Evolutionary conservation across 2,329 filamentous ascomycete species (phyloP), one percentile per base, ranked within the genome.

Genomic region (Lojkania enalia): DNA sequence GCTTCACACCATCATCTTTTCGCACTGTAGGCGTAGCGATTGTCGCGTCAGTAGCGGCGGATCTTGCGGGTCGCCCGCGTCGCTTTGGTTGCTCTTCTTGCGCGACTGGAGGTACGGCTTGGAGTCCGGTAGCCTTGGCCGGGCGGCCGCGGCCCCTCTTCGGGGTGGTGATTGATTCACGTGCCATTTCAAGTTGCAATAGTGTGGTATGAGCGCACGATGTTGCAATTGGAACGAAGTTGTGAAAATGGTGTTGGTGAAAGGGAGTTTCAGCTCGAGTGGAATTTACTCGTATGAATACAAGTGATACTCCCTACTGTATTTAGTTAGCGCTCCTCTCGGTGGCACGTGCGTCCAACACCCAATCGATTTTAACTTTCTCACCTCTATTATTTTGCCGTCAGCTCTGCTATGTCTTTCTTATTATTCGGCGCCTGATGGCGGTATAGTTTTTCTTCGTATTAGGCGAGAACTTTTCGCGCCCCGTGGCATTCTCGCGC

Each of bases 141-240:
- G 49, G 54, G 21, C 61, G 58, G 13, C 48, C 39, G 5, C 36
- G 36, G 16, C 52, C 54, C 20, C 42, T 53, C 39, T 46, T 54
- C 18, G 43, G 44, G 9, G 43, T 39, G 13, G 35, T 44, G 4
- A 46, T 39, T 11, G 42, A 31, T 6, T 35, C 35, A n/a, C 7
- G 23, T 7, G 23, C 23, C 23, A 27, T 27, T 27, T 7, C n/a
- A 7, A n/a, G 7, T 39, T 19, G 20, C 23, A 14, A 30, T 39
- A 21, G 18, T 39, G 16, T 7, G 21, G 6, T 5, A 29, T 3
- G n/a, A 16, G 7, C 23, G 23, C 23, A 7, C 23, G 23, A 27
- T 27, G 23, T 27, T n/a, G 23, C 23, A 19, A 12, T 15, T 18
- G n/a, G 21, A 9, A 23, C 9, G 23, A 19, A 3, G 16, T 39